A percentile compares a stretch with the other conserved stretches of the same genome.
These are phyloP conservation scores for Pisolithus sp. DNA, from an alignment of 768 basidiomycete genomes.

Conservation along the genomic window DNA sequence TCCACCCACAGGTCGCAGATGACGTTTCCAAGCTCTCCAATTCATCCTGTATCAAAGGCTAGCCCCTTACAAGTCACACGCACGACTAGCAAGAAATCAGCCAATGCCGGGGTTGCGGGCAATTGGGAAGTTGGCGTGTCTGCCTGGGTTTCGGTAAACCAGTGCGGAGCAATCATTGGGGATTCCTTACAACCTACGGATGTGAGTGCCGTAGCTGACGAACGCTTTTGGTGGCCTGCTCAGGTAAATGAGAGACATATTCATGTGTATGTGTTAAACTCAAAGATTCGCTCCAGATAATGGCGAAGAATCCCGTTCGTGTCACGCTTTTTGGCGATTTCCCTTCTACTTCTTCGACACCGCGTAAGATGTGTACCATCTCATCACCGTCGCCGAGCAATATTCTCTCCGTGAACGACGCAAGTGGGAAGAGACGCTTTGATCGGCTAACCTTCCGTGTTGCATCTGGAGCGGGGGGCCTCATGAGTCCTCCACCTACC, in stretches of 20 bases:
- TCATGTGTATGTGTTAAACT: slow-evolving; percentile 5
- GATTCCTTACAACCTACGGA: slow-evolving; percentile 16
- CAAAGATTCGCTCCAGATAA: slow-evolving; percentile 10
- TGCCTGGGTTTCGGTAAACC: slow-evolving; percentile 51
- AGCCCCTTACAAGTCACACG: slow-evolving; percentile 18
- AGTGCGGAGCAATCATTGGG: slow-evolving; percentile 30
- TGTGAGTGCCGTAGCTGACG: slow-evolving; percentile 12
- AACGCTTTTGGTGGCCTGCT: slow-evolving; percentile 65
- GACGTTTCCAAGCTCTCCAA: slow-evolving; percentile 6
- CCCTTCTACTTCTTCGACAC: slow-evolving; percentile 20
- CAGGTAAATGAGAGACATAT: slow-evolving; percentile 37
- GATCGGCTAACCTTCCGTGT: slow-evolving; percentile 30
- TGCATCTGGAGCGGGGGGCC: slow-evolving; percentile 2
- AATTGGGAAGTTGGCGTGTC: slow-evolving; percentile 30
- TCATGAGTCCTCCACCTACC: slow-evolving; percentile 30
- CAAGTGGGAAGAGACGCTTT: slow-evolving; percentile 38
- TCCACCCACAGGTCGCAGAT: slow-evolving; percentile 8
- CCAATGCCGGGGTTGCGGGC: slow-evolving; percentile 4
- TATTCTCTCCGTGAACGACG: slow-evolving; percentile 33
- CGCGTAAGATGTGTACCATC: slow-evolving; percentile 21
- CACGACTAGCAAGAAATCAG: slow-evolving; percentile 15
- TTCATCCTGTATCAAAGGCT: slow-evolving; percentile 5
- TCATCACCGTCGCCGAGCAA: slow-evolving; percentile 32
- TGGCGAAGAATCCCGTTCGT: slow-evolving; percentile 23
- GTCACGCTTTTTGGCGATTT: slow-evolving; percentile 28